Evolutionary conservation across 306 rosid genomes (phyloP), one percentile per base, ranked within the genome.

Genomic region (Ziziphus jujuba): DNA sequence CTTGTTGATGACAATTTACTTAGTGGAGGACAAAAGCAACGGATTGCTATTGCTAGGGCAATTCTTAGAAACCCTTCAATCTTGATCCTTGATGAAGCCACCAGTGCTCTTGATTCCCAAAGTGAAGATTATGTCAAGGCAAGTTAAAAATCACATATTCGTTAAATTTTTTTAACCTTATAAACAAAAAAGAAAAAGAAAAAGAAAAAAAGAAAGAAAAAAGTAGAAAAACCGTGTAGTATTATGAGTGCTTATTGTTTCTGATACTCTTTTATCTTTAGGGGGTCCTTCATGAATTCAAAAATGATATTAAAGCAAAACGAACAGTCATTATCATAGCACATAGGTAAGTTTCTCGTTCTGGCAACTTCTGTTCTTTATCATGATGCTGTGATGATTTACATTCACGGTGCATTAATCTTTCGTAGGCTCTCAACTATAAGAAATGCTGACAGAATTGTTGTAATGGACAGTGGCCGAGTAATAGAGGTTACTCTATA

Each of bases 21-120:
- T 16, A 82, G 86, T 4, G 71, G 86, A 23, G 83, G 86, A 43
- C 83, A 82, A 79, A 82, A 82, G 76, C 86, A 82, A 73, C 78
- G 83, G n/a, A 82, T 82, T 4, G 83, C 83, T 21, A 75, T 82
- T 61, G 83, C 86, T 21, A 74, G 83, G 80, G 81, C 86, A 50
- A 75, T 78, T 75, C 75, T 82, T 59, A 75, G 86, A 82, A 63
- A 82, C 67, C 86, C 86, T 61, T 48, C 83, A 63, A 71, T 82
- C 24, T 57, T 82, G 53, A 70, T 82, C 75, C 83, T 82, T 9
- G 86, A 82, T 12, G 86, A 82, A 74, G 77, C 86, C 65, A 82
- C 86, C 21, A 82, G 86, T 75, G 86, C 86, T 63, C 63, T 82
- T 33, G 86, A 82, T 67, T 67, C 80, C 33, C 83, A 78, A 67